Evolutionary conservation across 306 rosid genomes (phyloP).

Genomic region (Medicago ruthenica): DNA sequence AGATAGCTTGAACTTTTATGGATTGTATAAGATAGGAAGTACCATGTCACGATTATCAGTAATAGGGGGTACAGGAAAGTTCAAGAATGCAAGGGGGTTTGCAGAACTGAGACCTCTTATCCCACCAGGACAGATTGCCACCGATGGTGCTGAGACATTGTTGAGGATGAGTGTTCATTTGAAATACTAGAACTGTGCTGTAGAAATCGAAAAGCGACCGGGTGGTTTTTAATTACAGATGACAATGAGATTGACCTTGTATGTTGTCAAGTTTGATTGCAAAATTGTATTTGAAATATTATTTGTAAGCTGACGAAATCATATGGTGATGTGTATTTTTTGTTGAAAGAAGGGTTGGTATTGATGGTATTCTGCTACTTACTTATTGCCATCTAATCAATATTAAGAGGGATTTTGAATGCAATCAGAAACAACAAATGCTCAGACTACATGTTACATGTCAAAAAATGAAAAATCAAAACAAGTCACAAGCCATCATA

Average conservation of each 20-base stretch:
- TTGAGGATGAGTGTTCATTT: slow-evolving; percentile 68
- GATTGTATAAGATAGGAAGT: slow-evolving; percentile 79
- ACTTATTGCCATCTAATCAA: slow-evolving; percentile 14
- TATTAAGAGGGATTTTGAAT: slow-evolving; percentile 5
- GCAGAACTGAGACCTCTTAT: slow-evolving; percentile 77
- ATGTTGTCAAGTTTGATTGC: slow-evolving; percentile 47
- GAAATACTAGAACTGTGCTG: slow-evolving; percentile 51
- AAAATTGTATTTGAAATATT: slow-evolving; percentile 37
- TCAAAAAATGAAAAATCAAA: background rate
- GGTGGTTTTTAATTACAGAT: slow-evolving; percentile 27
- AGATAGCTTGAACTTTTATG: slow-evolving; percentile 81
- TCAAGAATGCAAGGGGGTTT: slow-evolving; percentile 72
- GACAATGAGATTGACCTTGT: slow-evolving; percentile 36
- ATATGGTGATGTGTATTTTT: slow-evolving; percentile 14
- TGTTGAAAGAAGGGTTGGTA: slow-evolving; percentile 2
- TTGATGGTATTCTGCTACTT: background rate
- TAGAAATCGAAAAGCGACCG: slow-evolving; percentile 10
- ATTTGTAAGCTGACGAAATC: slow-evolving; percentile 29
- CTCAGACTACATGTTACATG: background rate
- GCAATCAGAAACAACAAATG: background rate
- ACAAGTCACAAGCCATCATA: background rate
- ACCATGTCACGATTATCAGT: slow-evolving; percentile 72
- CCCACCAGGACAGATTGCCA: slow-evolving; percentile 78
- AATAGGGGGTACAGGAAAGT: slow-evolving; percentile 88
- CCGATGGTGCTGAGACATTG: slow-evolving; percentile 89